Percentiles rank a stretch among this genome's conserved stretches.
Evolutionary conservation across 441 rosid genomes (phyloP).

Genomic region (Adansonia grandidieri): DNA sequence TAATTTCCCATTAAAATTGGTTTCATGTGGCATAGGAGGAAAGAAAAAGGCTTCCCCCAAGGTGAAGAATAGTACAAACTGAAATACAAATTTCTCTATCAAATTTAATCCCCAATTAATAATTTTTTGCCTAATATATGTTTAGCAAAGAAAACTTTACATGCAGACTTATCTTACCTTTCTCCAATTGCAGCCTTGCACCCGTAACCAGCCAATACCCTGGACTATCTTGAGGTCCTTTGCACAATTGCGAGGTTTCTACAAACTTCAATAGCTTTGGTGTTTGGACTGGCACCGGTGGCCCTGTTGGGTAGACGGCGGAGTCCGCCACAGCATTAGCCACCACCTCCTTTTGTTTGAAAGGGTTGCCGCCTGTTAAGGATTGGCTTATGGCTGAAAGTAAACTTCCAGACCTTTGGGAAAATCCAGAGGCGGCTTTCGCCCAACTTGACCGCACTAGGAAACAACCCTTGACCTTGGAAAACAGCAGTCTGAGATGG

Average conservation of each 20-base stretch:
- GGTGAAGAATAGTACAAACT: neutral
- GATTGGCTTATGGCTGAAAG: conserved; percentile 73
- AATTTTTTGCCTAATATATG: neutral
- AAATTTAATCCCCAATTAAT: neutral
- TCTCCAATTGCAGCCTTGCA: conserved; percentile 68
- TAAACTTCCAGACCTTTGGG: conserved; percentile 68
- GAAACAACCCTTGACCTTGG: conserved; percentile 51
- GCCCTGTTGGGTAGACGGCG: conserved; percentile 77
- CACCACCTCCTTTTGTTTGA: conserved; percentile 42
- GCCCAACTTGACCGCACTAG: conserved; percentile 67
- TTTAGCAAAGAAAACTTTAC: conserved; percentile 78
- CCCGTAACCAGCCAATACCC: conserved; percentile 94
- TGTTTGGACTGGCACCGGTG: conserved; percentile 70
- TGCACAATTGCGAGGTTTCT: conserved; percentile 67
- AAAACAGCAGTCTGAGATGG: conserved; percentile 71
- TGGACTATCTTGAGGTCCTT: conserved; percentile 83
- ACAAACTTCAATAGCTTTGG: conserved; percentile 72
- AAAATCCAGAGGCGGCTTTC: conserved; percentile 46
- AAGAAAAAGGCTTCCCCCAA: neutral
- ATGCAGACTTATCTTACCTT: conserved; percentile 73
- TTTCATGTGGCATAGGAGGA: neutral
- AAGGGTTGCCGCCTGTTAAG: conserved; percentile 49
- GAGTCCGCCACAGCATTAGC: conserved; percentile 68
- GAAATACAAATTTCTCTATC: neutral
- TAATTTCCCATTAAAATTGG: no score